Evolutionary conservation across 176 grass and related monocot species (phyloP).

Genomic region (Triticum aestivum): IWGSC_CS_RefSeq_v2.1 NC_057812.1:20496534-20497033

Average conservation of each 20-base stretch:
- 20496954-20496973: constrained; percentile 22
- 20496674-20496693: constrained; percentile 30
- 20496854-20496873: constrained; percentile 29
- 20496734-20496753: constrained; percentile 44
- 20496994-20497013: constrained; percentile 19
- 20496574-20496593: too few relatives aligned
- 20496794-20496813: constrained; percentile 34
- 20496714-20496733: not conserved
- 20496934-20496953: constrained; percentile 18
- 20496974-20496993: constrained; percentile 11
- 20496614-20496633: too few relatives aligned
- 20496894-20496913: not conserved
- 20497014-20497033: not conserved
- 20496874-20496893: not conserved
- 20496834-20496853: constrained; percentile 24
- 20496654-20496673: constrained; percentile 24
- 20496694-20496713: constrained; percentile 44
- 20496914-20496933: constrained; percentile 8
- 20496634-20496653: too few relatives aligned
- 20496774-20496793: not conserved
- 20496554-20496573: too few relatives aligned
- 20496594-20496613: too few relatives aligned
- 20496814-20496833: constrained; percentile 36
- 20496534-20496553: constrained; percentile 32
- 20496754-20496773: not conserved